phyloP scores from a whole-genome alignment of 2,329 filamentous ascomycete genomes.

The Exophiala viscosa region DNA sequence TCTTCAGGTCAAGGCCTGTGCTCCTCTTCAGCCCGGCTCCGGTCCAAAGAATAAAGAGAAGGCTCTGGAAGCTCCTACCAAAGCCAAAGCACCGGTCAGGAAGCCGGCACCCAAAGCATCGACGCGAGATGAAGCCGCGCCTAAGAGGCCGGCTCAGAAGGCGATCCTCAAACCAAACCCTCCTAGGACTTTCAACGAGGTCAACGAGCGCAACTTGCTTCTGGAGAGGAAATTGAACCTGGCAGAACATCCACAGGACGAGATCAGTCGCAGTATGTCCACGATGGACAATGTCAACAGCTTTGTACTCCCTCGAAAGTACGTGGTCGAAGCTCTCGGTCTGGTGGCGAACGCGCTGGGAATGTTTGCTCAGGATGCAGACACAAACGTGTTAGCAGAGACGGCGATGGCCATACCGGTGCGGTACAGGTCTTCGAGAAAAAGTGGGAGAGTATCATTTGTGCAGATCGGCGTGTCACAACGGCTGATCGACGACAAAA shows the following conservation, averaged over 20 bases:
- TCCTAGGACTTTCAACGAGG: background rate
- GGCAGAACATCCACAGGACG: too few relatives aligned
- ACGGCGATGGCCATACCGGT: conserved; percentile 81
- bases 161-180: background rate
- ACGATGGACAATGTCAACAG: conserved; percentile 63
- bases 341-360: conserved; percentile 57
- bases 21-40: background rate
- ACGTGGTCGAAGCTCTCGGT: conserved; percentile 37
- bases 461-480: conserved; percentile 9
- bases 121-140: background rate
- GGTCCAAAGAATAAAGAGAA: background rate
- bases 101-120: conserved; percentile 4
- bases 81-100: conserved; percentile 1
- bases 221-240: too few relatives aligned
- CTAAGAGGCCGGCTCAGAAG: background rate
- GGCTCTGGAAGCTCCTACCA: background rate
- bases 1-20: background rate
- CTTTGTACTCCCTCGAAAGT: conserved; percentile 61
- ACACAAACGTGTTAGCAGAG: conserved; percentile 86
- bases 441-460: conserved; percentile 31
- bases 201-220: too few relatives aligned
- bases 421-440: conserved; percentile 55
- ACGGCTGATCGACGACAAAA: background rate
- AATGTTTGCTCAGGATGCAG: conserved; percentile 52
- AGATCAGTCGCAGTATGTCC: background rate